Evolutionary conservation across 2,329 filamentous ascomycete genomes (phyloP), one percentile per base, ranked within the genome.

Genomic region (Elsinoe batatas): DNA sequence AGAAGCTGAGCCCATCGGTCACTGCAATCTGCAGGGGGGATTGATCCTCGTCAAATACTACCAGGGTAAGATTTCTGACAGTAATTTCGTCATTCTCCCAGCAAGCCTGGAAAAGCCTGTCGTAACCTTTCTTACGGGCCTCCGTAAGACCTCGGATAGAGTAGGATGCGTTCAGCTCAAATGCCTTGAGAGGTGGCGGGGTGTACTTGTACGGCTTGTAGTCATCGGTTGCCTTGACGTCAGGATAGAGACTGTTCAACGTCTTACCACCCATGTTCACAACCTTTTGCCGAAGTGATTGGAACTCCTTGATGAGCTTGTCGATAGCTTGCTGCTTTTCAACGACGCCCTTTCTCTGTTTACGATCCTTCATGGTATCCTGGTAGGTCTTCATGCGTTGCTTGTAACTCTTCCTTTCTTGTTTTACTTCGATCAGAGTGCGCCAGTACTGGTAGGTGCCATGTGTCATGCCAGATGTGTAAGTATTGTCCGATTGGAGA

Each of bases 91-190:
- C 80, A n/a, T 84, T 85, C 3, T 63, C 63, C 86, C 86, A 93
- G 3, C 81, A 81, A 35, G 87, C 87, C 64, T 91, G 82, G 65
- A 87, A 87, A 72, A 91, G 68, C 59, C 79, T 71, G 5, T 85
- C 59, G 59, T 90, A 91, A 0, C 77, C 83, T 33, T 74, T 71
- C 36, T 36, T 36, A n/a, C 33, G 47, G 22, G 30, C 26, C 18
- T 30, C 47, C 13, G 47, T 51, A 30, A 51, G 17, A 15, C 47
- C 47, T 18, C 15, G 11, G 15, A 51, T 17, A 12, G 47, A 36
- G 33, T 51, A 51, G 10, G 15, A 20, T 3, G n/a, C 26, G 33
- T 51, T 18, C 1, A 12, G 47, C 47, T 51, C 18, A n/a, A 51
- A 36, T 2, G 32, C 33, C 17, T 51, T 37, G n/a, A 35, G 5